phyloP scores from a whole-genome alignment of 2,329 filamentous ascomycete genomes.

The Ophiostoma piceae region DNA sequence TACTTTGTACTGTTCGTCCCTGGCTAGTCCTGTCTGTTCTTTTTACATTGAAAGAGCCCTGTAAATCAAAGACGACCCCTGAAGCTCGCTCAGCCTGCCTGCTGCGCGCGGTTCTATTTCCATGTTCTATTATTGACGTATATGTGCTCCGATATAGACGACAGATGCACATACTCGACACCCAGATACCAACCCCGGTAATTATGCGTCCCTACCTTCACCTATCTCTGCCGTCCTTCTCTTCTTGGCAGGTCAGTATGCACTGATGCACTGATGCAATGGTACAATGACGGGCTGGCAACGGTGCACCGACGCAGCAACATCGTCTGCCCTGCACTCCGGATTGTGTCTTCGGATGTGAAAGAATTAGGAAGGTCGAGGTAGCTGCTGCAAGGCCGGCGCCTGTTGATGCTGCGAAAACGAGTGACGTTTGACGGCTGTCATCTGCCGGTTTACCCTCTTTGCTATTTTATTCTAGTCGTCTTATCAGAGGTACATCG shows the following conservation, averaged over 20 bases:
- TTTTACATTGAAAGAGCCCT: not conserved
- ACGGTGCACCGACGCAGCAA: not conserved
- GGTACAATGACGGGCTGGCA: not conserved
- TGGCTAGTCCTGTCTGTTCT: not conserved
- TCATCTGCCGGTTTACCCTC: not conserved
- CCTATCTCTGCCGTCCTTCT: conserved; percentile 5
- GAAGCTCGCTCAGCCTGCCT: not conserved
- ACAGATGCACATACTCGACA: not conserved
- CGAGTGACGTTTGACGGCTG: not conserved
- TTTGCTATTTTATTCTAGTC: not conserved
- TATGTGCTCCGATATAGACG: conserved; percentile 1
- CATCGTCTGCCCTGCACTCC: conserved; percentile 2
- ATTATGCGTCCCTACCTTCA: not conserved
- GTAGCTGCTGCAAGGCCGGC: not conserved
- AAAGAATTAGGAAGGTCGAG: conserved; percentile 8
- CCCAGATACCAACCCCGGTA: not conserved
- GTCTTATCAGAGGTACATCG: not conserved
- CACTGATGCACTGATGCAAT: not conserved
- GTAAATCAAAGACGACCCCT: not conserved
- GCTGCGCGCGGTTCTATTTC: not conserved
- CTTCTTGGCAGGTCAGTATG: conserved; percentile 13
- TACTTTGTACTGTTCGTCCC: not conserved
- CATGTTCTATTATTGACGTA: not conserved
- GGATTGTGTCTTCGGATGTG: not conserved
- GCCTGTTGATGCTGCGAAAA: not conserved